phyloP scores from a whole-genome alignment of 495 filamentous ascomycete genomes.

The Oleoguttula mirabilis region DNA sequence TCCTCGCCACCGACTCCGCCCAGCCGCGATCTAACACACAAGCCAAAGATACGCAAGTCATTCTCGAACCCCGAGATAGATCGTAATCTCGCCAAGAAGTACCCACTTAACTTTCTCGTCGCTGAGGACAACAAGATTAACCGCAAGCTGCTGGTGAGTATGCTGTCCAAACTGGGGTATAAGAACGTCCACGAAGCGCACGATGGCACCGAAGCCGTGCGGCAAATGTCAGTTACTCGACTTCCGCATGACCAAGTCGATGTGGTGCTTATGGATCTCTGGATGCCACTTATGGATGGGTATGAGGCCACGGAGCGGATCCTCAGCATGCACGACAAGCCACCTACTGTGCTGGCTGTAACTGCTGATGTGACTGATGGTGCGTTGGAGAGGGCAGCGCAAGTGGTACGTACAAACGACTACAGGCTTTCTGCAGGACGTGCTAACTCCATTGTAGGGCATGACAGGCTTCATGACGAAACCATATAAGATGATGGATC shows the following conservation, averaged over 20 bases:
- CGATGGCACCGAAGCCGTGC: slow-evolving; percentile 62
- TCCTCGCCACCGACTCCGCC: slow-evolving; percentile 6
- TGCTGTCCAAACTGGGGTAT: slow-evolving; percentile 62
- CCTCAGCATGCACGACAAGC: slow-evolving; percentile 33
- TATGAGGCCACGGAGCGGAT: slow-evolving; percentile 62
- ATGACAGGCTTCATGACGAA: slow-evolving; percentile 74
- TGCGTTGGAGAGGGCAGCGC: slow-evolving; percentile 49
- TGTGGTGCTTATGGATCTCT: slow-evolving; percentile 69
- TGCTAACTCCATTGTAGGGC: too few relatives aligned
- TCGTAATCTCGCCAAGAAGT: slow-evolving; percentile 40
- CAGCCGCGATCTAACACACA: not conserved
- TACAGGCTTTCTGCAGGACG: too few relatives aligned
- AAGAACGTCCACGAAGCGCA: slow-evolving; percentile 49
- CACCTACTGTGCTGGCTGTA: slow-evolving; percentile 51
- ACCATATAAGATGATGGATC: slow-evolving; percentile 60
- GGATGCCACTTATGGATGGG: slow-evolving; percentile 79
- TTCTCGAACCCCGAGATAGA: slow-evolving; percentile 26
- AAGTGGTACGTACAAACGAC: too few relatives aligned
- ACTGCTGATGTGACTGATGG: slow-evolving; percentile 66
- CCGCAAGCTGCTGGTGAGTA: slow-evolving; percentile 57
- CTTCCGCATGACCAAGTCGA: slow-evolving; percentile 38
- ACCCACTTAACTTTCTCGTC: slow-evolving; percentile 59
- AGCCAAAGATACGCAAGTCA: slow-evolving; percentile 7
- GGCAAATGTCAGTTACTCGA: slow-evolving; percentile 39
- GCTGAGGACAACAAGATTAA: slow-evolving; percentile 76